These are phyloP conservation scores for Chionographis japonica DNA, from an alignment of 106 monocot species.

Conservation along the genomic window DNA sequence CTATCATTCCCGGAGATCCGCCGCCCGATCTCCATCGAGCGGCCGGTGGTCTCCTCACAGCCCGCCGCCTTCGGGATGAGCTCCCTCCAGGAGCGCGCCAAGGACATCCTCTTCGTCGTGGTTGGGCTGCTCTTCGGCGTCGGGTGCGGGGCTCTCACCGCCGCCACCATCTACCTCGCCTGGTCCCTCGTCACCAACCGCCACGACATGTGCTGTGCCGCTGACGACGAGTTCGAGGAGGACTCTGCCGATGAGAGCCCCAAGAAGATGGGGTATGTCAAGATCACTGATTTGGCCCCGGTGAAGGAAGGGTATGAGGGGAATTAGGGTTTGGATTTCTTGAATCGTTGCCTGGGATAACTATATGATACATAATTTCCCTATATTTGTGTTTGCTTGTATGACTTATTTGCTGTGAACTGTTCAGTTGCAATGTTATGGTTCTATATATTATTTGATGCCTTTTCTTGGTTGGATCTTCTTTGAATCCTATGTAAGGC, in stretches of 20 bases:
- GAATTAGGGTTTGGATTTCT: conserved; percentile 29
- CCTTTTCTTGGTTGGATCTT: too few relatives aligned
- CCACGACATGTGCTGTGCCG: conserved; percentile 11
- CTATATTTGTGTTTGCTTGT: too few relatives aligned
- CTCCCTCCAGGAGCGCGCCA: conserved; percentile 55
- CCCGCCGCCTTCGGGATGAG: conserved; percentile 13
- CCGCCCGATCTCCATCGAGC: conserved; percentile 13
- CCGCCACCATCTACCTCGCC: conserved; percentile 55
- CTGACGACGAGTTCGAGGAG: conserved; percentile 17
- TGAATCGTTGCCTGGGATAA: not conserved
- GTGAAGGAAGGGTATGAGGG: conserved; percentile 44
- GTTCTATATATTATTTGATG: too few relatives aligned
- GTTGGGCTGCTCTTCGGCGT: conserved; percentile 67
- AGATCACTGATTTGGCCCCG: conserved; percentile 24
- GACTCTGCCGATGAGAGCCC: conserved; percentile 23
- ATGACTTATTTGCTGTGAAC: too few relatives aligned
- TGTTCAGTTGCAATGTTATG: too few relatives aligned
- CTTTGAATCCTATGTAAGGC: too few relatives aligned
- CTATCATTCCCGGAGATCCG: conserved; percentile 1
- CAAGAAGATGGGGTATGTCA: conserved; percentile 57
- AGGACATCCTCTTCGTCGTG: conserved; percentile 67
- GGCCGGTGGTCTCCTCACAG: not conserved
- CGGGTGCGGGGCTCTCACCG: conserved; percentile 72
- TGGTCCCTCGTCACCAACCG: conserved; percentile 47
- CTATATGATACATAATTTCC: too few relatives aligned